Evolutionary conservation across 2,329 filamentous ascomycete genomes (phyloP).

Genomic region (Aspergillus quadricinctus): DNA sequence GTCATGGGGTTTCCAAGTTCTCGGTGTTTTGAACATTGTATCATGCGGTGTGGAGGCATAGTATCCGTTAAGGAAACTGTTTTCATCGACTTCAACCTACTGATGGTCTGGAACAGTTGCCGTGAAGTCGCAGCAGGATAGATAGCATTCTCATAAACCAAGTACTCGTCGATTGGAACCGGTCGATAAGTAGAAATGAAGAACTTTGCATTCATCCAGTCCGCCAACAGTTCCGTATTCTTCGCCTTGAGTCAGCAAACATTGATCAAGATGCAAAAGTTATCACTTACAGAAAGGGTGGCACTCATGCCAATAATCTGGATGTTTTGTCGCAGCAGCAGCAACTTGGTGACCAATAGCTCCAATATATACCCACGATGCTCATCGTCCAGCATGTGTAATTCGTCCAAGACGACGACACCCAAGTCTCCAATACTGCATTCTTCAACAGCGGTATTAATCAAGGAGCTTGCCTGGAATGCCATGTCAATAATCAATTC

Average conservation of each 20-base stretch:
- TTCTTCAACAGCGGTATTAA: slow-evolving; percentile 70
- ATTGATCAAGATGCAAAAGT: background rate
- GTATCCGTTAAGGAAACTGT: slow-evolving; percentile 27
- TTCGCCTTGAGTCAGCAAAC: slow-evolving; percentile 30
- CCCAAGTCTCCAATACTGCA: slow-evolving; percentile 61
- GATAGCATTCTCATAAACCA: slow-evolving; percentile 66
- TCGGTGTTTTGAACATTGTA: slow-evolving; percentile 55
- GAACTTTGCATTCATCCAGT: slow-evolving; percentile 66
- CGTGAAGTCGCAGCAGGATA: slow-evolving; percentile 60
- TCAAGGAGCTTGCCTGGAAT: slow-evolving; percentile 64
- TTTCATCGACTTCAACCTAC: slow-evolving; percentile 41
- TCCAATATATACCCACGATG: slow-evolving; percentile 72
- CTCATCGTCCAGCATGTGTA: slow-evolving; percentile 79
- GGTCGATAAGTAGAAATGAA: slow-evolving; percentile 71
- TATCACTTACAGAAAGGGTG: slow-evolving; percentile 59
- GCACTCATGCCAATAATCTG: slow-evolving; percentile 79
- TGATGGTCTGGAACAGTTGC: slow-evolving; percentile 55
- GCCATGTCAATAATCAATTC: slow-evolving; percentile 2
- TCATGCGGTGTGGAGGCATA: slow-evolving; percentile 38
- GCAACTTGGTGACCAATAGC: slow-evolving; percentile 66
- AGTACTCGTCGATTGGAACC: slow-evolving; percentile 69
- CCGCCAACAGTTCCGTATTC: slow-evolving; percentile 66
- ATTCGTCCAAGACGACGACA: slow-evolving; percentile 68
- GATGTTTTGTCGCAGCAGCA: slow-evolving; percentile 62
- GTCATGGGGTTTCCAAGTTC: slow-evolving; percentile 62